Evolutionary conservation across 345 rosid genomes (phyloP).

Genomic region (Stellera chamaejasme): DNA sequence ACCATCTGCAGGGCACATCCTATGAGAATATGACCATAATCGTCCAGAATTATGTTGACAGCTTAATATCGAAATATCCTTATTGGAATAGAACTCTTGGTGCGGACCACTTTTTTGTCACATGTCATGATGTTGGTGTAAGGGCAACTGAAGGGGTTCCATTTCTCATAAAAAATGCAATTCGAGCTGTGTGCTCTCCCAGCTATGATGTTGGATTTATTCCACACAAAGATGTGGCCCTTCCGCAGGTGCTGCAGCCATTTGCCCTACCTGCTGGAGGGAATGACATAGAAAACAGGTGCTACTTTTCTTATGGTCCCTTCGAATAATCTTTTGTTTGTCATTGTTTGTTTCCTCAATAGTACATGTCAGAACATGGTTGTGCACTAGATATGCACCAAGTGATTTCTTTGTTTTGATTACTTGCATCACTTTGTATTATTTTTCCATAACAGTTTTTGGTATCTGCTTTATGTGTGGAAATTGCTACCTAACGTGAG

Average conservation of each 20-base stretch:
- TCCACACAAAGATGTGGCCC: conserved; percentile 96
- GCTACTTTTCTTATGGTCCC: neutral
- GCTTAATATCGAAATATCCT: conserved; percentile 66
- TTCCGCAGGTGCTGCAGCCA: conserved; percentile 92
- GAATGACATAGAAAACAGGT: conserved; percentile 76
- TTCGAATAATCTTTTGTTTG: no score
- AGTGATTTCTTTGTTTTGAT: no score
- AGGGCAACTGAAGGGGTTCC: conserved; percentile 87
- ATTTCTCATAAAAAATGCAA: conserved; percentile 73
- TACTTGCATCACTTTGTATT: no score
- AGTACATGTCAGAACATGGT: no score
- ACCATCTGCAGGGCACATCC: conserved; percentile 64
- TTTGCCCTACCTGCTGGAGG: conserved; percentile 95
- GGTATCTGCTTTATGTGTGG: no score
- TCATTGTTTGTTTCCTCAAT: no score
- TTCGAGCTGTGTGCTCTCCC: conserved; percentile 93
- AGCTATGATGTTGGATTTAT: conserved; percentile 89
- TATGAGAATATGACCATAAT: conserved; percentile 93
- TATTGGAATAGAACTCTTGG: conserved; percentile 97
- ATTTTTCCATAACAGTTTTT: no score
- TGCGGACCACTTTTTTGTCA: conserved; percentile 95
- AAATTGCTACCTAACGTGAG: no score
- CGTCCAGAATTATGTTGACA: conserved; percentile 61
- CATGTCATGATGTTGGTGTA: conserved; percentile 95
- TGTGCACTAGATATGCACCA: no score